Conservation (phyloP, 1,284 basidiomycete species). For the Rhodotorula sp. region DNA sequence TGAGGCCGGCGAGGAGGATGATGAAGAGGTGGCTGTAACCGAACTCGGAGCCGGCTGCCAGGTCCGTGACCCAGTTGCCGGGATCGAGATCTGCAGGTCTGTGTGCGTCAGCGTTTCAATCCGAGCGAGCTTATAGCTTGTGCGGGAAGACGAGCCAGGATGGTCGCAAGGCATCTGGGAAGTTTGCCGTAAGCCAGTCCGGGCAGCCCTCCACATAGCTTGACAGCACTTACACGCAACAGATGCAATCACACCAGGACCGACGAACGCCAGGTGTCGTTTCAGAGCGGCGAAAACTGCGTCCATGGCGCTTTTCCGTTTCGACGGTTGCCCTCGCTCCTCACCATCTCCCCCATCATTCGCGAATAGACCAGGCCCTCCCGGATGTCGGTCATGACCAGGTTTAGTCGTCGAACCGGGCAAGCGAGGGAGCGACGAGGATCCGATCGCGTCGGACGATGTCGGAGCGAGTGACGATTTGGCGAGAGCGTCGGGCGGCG, state of each 20-base stretch:
- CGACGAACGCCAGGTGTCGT: conserved; percentile 34
- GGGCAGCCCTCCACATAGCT: not conserved
- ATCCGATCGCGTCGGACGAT: not conserved
- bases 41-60: conserved; percentile 31
- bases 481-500: not conserved
- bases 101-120: not conserved
- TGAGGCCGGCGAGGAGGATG: conserved; percentile 76
- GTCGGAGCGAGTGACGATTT: not conserved
- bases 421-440: too few species aligned
- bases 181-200: not conserved
- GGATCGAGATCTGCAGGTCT: conserved; percentile 24
- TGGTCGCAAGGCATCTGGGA: not conserved
- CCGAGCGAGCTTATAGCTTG: not conserved
- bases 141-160: too few species aligned
- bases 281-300: conserved; percentile 6
- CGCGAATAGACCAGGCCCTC: too few species aligned
- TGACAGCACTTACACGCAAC: conserved; percentile 26
- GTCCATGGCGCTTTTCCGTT: not conserved
- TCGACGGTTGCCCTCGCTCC: too few species aligned
- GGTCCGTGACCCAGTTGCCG: conserved; percentile 40
- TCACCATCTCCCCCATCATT: too few species aligned
- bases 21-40: conserved; percentile 85
- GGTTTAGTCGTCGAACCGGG: too few species aligned
- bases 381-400: too few species aligned
- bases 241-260: conserved; percentile 32